Base-by-base conservation (phyloP, 2,329 filamentous ascomycete species). In the Sphaceloma murrayae region DNA sequence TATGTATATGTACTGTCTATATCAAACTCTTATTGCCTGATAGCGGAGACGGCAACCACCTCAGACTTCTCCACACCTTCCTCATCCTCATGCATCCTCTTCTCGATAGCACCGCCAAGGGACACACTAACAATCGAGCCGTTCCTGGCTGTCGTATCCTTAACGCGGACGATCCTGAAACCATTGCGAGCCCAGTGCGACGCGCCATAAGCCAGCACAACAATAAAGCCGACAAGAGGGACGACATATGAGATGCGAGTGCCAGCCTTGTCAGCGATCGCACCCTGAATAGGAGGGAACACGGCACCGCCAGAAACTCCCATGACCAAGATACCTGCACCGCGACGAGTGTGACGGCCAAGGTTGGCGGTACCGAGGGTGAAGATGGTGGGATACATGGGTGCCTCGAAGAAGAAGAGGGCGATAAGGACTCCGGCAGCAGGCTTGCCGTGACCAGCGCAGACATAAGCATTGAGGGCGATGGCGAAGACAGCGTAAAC, bases 211-310 rank as follows among this genome's bases (percentile, higher is more conserved):
- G 39, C 54, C 16, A 62, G 54, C 11, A 62, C 67, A 33, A 63
- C 61, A 24, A 62, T 46, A 53, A 69, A 69, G 16, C 65, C 66
- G 43, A 65, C 58, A 10, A 67, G 55, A 4, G 67, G 66, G 1
- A 68, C 65, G 17, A 68, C 45, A 53, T 67, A 68, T 10, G 63
- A 67, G 53, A 66, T 64, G 4, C 63, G 53, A 18, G 63, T 68
- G 44, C 52, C 55, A 32, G 54, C 60, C 4, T 60, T 52, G 48
- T 66, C 63, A 30, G 64, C 65, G 33, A 67, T 56, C 42, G 59
- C 61, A 45, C 58, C 60, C 48, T 60, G 58, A 43, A 62, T 60
- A 3, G 59, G 59, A n/a, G 58, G 56, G 51, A 62, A 62, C 34
- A 61, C 58, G 16, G 57, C 57, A 18, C 55, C 56, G 19, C 60